Evolutionary conservation across 2,329 filamentous ascomycete genomes (phyloP), one percentile per base, ranked within the genome.

Genomic region (Pezicula radicicola): DNA sequence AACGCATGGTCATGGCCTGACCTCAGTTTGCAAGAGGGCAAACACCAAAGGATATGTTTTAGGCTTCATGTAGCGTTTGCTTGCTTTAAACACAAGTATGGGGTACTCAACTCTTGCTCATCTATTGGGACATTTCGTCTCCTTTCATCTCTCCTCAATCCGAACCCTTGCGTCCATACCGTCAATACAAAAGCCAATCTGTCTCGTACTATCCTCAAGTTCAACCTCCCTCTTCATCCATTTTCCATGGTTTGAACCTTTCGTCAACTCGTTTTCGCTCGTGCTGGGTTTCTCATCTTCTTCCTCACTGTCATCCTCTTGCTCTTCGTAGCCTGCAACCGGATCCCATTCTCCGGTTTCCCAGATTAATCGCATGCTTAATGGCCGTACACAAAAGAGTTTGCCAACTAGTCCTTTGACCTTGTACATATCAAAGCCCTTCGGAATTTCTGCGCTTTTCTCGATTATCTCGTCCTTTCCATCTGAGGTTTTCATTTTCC

Each of bases 261-360:
- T 45, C 36, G 27, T 5, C 9, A 33, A 13, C 7, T 33, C 13
- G 42, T 50, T 21, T 36, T 57, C 58, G 9, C 50, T 18, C 21
- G 10, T 46, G 36, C 41, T 25, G 13, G 30, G 28, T 10, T 48
- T 49, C 25, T 57, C 52, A 15, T 60, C 52, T 19, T 52, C 50
- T 27, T 60, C 60, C 6, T 60, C 68, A 40, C 70, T 67, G 2
- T 71, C 72, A 6, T 76, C 75, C 6, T 79, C 82, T 28, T 79
- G 77, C 4, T 81, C 77, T 55, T 84, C 78, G 59, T 83, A 81
- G 55, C 80, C 78, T 8, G 79, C 79, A 0, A 91, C 84, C 0
- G 89, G 89, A 68, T 96, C 91, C 83, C 88, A 90, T 68, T 97
- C 92, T 18, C 90, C 89, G 8, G 91, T 96, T 72, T 96, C 91